Evolutionary conservation across 1,284 basidiomycete genomes (phyloP).

Genomic region (Sanghuangporus baumii): DNA sequence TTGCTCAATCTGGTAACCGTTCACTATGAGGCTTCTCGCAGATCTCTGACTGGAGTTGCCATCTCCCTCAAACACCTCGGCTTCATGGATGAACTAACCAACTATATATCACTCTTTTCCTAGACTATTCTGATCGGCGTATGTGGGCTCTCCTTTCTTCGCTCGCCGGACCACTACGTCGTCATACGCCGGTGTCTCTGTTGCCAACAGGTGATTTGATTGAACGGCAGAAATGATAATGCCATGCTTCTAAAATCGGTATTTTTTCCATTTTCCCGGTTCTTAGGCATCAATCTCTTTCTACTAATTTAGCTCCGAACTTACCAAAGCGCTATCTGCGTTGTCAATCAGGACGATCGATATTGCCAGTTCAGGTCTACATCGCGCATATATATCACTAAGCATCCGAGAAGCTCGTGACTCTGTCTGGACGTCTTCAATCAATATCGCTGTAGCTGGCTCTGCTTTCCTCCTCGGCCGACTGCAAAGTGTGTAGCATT

Average conservation of each 20-base stretch:
- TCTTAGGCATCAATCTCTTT: background rate
- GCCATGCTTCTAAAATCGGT: background rate
- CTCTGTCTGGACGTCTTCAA: background rate
- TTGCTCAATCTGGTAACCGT: background rate
- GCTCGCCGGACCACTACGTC: background rate
- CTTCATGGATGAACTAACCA: background rate
- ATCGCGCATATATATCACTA: background rate
- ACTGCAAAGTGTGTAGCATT: no score
- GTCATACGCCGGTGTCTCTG: background rate
- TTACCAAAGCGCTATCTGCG: background rate
- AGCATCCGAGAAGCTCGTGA: slow-evolving; percentile 6
- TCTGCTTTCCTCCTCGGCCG: background rate
- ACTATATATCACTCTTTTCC: background rate
- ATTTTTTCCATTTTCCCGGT: background rate
- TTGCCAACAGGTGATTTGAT: background rate
- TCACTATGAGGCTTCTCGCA: background rate
- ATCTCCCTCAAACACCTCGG: slow-evolving; percentile 1
- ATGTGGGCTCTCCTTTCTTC: background rate
- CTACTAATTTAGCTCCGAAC: background rate
- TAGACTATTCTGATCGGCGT: background rate
- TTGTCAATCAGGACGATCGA: background rate
- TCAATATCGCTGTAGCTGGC: background rate
- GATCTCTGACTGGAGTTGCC: background rate
- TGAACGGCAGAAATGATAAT: background rate
- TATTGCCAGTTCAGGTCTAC: background rate